Evolutionary conservation across 352 stramenopile species (phyloP), one percentile per base, ranked within the genome.

Genomic region (Phytophthora citrophthora): DNA sequence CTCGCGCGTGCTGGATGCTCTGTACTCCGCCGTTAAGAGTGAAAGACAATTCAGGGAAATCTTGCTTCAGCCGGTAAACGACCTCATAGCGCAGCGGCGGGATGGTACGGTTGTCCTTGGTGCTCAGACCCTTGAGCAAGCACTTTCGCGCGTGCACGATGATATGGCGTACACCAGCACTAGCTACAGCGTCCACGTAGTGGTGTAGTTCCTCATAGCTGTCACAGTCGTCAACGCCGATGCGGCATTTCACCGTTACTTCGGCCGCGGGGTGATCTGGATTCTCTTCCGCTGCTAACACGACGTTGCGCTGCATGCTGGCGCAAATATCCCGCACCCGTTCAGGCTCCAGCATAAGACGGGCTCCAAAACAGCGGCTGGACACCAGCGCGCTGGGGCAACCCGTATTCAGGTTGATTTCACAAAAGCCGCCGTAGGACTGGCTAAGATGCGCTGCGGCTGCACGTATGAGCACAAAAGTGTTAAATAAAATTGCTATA

Each of bases 201-300:
- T 91, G 64, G 31, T 94, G 83, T 13, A 99, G 78, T 52, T 95
- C 79, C 39, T 97, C 86, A 74, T 96, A 96, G 64, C 92, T 94
- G 74, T 99, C 90, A 50, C 97, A 85, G 61, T 98, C 76, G 66
- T 99, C 96, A 4, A 98, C 82, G 1, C 98, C 98, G 49, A 99
- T 98, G 29, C 98, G 91, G 75, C 98, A 99, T 74, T 99, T 99
- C 61, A 99, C 97, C 0, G 97, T 99, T 24, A 99, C 88, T 8
- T 88, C 80, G 1, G 63, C 72, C 8, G 74, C 41, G 12, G 49
- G 26, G 20, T 64, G 55, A 0, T 86, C 58, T 2, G 60, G 50
- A 10, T 73, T 71, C 10, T 68, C 40, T 32, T 72, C 34, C 11
- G 58, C 61, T 58, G 65, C 70, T 34, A 74, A 31, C 0, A 54